Conservation (phyloP, 2,329 filamentous ascomycete species). For the Calonectria hongkongensis region DNA sequence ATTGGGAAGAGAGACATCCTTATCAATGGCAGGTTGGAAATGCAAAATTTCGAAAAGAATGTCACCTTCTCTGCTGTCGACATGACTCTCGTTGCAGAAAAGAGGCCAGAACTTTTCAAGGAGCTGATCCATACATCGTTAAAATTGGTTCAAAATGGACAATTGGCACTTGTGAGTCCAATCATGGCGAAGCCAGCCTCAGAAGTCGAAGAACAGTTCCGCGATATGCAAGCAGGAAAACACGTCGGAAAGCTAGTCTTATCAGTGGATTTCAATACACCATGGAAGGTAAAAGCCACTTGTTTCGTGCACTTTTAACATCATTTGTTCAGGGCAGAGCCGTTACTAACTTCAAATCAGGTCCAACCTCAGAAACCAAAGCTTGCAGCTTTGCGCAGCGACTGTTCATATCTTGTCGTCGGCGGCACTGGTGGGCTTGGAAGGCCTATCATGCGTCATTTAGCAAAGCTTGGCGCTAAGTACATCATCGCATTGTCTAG, state of each 20-base stretch:
- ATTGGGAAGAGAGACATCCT: conserved; percentile 1
- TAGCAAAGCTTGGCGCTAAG: background rate
- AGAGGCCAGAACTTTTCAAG: background rate
- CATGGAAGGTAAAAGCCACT: background rate
- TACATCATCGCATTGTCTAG: background rate
- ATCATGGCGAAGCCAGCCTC: background rate
- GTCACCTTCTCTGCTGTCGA: conserved; percentile 5
- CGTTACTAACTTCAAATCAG: background rate
- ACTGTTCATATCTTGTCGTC: background rate
- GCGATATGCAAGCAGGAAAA: background rate
- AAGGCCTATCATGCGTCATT: background rate
- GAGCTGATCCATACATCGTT: background rate
- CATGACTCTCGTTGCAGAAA: background rate
- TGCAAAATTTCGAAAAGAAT: background rate
- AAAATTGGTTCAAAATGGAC: background rate
- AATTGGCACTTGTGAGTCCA: background rate
- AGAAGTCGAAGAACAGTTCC: background rate
- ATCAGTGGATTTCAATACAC: background rate
- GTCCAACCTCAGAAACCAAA: conserved; percentile 1
- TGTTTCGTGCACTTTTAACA: background rate
- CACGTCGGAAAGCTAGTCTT: background rate
- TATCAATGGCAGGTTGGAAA: background rate
- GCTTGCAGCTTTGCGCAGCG: background rate
- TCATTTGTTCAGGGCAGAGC: too few species aligned
- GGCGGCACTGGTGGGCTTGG: conserved; percentile 7